Evolutionary conservation across 2,329 filamentous ascomycete species (phyloP).

Genomic region (Talaromyces sp.): DNA sequence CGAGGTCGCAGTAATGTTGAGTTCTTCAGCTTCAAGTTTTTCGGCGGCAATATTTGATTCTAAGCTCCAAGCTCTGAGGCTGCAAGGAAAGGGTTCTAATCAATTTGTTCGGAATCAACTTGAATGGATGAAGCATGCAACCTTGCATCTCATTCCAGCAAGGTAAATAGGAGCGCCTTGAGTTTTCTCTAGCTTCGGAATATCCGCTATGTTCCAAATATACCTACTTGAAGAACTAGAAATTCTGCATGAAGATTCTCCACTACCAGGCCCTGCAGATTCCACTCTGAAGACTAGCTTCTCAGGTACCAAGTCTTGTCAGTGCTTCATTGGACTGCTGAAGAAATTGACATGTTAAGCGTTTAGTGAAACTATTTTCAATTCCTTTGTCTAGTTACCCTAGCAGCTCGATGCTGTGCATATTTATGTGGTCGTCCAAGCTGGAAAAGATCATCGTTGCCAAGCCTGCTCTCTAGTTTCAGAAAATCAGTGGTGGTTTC

Average conservation of each 20-base stretch:
- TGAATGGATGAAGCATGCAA: neutral
- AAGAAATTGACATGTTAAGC: neutral
- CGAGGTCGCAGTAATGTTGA: too few relatives aligned
- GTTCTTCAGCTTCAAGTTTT: neutral
- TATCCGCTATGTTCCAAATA: too few relatives aligned
- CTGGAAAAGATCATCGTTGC: neutral
- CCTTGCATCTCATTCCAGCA: neutral
- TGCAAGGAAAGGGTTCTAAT: neutral
- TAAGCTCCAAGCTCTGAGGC: neutral
- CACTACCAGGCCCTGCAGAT: neutral
- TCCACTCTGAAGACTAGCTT: neutral
- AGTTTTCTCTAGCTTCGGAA: too few relatives aligned
- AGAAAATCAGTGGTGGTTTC: neutral
- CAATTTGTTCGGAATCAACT: neutral
- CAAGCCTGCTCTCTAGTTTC: neutral
- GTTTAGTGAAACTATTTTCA: constrained; percentile 3
- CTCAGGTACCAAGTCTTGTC: neutral
- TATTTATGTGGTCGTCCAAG: neutral
- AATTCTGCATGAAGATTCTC: neutral
- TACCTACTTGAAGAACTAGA: neutral
- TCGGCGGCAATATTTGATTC: neutral
- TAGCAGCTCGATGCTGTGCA: neutral
- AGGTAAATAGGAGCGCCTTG: neutral
- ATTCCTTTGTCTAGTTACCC: neutral
- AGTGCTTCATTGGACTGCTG: neutral